These are phyloP conservation scores for Fusarium buharicum DNA, from an alignment of 2,329 filamentous ascomycete genomes.

Conservation along the genomic window DNA sequence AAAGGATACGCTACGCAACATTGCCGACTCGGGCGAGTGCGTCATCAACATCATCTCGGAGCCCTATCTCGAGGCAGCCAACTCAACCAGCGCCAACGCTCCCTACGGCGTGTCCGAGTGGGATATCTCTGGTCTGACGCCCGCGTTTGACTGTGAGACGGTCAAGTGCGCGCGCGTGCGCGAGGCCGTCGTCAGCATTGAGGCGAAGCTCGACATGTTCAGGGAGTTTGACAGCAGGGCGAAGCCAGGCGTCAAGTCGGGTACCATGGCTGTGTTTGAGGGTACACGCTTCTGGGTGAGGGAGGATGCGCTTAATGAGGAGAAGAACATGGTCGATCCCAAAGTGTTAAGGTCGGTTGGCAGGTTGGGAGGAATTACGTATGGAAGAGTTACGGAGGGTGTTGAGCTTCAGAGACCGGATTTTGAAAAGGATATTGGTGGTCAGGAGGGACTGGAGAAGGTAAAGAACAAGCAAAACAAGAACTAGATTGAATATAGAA, in stretches of 20 bases:
- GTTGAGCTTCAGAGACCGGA: constrained; percentile 76
- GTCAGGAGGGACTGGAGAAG: constrained; percentile 66
- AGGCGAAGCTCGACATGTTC: constrained; percentile 79
- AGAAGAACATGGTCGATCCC: constrained; percentile 78
- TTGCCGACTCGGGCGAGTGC: constrained; percentile 78
- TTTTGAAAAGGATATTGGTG: constrained; percentile 63
- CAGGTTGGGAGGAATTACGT: constrained; percentile 87
- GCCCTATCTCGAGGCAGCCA: constrained; percentile 87
- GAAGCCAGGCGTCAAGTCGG: constrained; percentile 77
- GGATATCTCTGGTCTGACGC: constrained; percentile 79
- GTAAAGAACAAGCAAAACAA: constrained; percentile 50
- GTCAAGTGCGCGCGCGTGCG: constrained; percentile 79
- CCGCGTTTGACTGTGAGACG: constrained; percentile 68
- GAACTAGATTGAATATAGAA: constrained; percentile 17
- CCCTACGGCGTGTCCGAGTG: constrained; percentile 83
- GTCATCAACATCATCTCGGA: constrained; percentile 90
- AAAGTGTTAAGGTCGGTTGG: constrained; percentile 79
- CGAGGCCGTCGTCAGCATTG: constrained; percentile 85
- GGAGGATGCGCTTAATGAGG: constrained; percentile 86
- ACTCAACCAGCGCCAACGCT: constrained; percentile 80
- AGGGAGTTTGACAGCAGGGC: constrained; percentile 81
- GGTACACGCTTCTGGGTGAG: constrained; percentile 89
- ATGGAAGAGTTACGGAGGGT: constrained; percentile 74
- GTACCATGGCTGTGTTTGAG: constrained; percentile 80
- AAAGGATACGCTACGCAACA: constrained; percentile 83